These are phyloP conservation scores for Coniferiporia sulphurascens DNA, from an alignment of 1,284 basidiomycete species.

Conservation along the genomic window DNA sequence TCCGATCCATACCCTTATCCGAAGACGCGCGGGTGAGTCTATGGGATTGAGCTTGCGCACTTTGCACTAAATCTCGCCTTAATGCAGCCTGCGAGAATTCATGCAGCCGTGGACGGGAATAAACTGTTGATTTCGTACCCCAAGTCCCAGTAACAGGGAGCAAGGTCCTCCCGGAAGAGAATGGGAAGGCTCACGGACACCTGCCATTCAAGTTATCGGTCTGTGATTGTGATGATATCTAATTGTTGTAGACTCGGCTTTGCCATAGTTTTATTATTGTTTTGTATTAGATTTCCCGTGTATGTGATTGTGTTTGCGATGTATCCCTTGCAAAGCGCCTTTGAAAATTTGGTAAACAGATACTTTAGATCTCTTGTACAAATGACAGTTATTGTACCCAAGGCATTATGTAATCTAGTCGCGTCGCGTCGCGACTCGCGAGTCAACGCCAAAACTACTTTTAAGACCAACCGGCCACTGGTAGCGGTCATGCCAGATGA, in stretches of 20 bases:
- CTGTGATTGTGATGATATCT: too few species aligned
- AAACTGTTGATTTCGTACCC: slow-evolving; percentile 60
- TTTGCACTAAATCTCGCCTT: not conserved
- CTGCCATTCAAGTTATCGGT: too few species aligned
- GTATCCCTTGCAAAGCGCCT: too few species aligned
- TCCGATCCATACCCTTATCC: slow-evolving; percentile 43
- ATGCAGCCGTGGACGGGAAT: slow-evolving; percentile 53
- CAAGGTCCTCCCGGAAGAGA: not conserved
- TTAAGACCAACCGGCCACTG: not conserved
- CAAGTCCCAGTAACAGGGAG: slow-evolving; percentile 28
- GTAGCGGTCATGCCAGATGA: not conserved
- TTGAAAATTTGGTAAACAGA: too few species aligned
- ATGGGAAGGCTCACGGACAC: too few species aligned
- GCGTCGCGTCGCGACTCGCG: too few species aligned
- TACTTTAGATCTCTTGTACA: too few species aligned
- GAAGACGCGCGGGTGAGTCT: slow-evolving; percentile 41
- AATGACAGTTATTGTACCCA: not conserved
- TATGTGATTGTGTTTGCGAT: too few species aligned
- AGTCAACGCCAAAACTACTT: not conserved
- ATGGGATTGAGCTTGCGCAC: not conserved
- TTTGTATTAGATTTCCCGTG: too few species aligned
- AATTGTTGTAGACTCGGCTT: too few species aligned
- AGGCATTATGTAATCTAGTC: not conserved
- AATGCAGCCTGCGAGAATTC: slow-evolving; percentile 60
- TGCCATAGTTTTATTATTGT: too few species aligned